Evolutionary conservation across 2,329 filamentous ascomycete species (phyloP), one percentile per base, ranked within the genome.

Genomic region (Pseudogymnoascus sp.): DNA sequence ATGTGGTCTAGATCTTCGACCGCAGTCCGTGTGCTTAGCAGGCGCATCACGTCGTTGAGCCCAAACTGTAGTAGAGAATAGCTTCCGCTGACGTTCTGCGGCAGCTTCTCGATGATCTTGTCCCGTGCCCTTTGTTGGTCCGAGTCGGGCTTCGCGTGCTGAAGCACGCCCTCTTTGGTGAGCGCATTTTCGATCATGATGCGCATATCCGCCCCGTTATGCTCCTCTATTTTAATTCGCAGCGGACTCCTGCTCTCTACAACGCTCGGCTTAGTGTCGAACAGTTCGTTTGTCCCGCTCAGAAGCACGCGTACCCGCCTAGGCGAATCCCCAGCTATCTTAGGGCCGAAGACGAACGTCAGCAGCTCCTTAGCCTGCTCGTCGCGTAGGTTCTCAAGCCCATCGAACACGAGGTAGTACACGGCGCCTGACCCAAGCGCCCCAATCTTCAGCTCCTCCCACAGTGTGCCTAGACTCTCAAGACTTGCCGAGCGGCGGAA

Each of bases 401-500:
- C 37, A n/a, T 41, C 37, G 37, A 41, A 41, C 37, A 41, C n/a
- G 37, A 41, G 37, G 6, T 41, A 41, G 37, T 41, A 41, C n/a
- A 41, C 37, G n/a, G 37, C 37, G 14, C 37, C 37, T 16, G 37
- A 8, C n/a, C 14, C 37, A 6, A 16, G 37, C n/a, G 37, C n/a
- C 14, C n/a, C 37, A 41, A 41, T 41, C 37, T 41, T 41, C 37
- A 41, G 37, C 37, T 16, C 37, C n/a, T 41, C 37, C 37, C 37
- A 41, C 37, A 41, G n/a, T 8, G 7, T 41, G 37, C 16, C 37
- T 6, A 41, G n/a, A 41, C n/a, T 41, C 2, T 41, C 37, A 41
- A 41, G n/a, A 41, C 37, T 41, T 41, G 37, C 37, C 37, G n/a
- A 41, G 37, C 37, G 62, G 13, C 65, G 67, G 14, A 69, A 65